phyloP scores from a whole-genome alignment of 805 yeast genomes.

The Candida tallmaniae region DNA sequence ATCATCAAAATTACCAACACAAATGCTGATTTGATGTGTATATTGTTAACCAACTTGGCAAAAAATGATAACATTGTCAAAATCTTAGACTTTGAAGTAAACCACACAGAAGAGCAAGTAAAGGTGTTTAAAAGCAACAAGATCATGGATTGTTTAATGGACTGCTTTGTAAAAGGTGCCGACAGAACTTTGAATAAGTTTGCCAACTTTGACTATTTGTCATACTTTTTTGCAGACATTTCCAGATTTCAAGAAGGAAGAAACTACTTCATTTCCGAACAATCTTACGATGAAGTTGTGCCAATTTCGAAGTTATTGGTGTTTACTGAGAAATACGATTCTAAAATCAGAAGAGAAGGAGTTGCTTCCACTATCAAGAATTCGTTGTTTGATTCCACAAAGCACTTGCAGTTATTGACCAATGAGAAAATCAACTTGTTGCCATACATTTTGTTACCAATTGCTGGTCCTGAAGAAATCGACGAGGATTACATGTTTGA shows the following conservation, averaged over 20 bases:
- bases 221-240: slow-evolving; percentile 86
- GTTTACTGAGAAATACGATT: slow-evolving; percentile 76
- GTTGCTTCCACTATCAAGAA: slow-evolving; percentile 91
- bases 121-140: slow-evolving; percentile 49
- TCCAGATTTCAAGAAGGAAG: slow-evolving; percentile 76
- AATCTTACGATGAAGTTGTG: slow-evolving; percentile 67
- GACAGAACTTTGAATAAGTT: slow-evolving; percentile 65
- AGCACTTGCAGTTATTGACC: slow-evolving; percentile 56
- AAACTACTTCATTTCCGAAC: slow-evolving; percentile 67
- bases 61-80: slow-evolving; percentile 62
- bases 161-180: slow-evolving; percentile 81
- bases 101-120: slow-evolving; percentile 30
- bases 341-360: slow-evolving; percentile 81
- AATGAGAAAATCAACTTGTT: slow-evolving; percentile 67
- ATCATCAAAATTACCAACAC: slow-evolving; percentile 54
- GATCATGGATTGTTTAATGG: slow-evolving; percentile 78
- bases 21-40: slow-evolving; percentile 78
- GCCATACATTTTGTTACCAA: slow-evolving; percentile 77
- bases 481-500: slow-evolving; percentile 81
- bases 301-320: slow-evolving; percentile 80
- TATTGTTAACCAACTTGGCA: slow-evolving; percentile 80
- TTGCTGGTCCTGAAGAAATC: slow-evolving; percentile 72
- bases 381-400: slow-evolving; percentile 71
- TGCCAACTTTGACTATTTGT: slow-evolving; percentile 76
- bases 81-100: slow-evolving; percentile 39